A percentile compares a stretch with the other conserved stretches of the same genome.
These are phyloP conservation scores for Eimeria nieschulzi DNA, from an alignment of 169 alveolate genomes.

Conservation along the genomic window DNA sequence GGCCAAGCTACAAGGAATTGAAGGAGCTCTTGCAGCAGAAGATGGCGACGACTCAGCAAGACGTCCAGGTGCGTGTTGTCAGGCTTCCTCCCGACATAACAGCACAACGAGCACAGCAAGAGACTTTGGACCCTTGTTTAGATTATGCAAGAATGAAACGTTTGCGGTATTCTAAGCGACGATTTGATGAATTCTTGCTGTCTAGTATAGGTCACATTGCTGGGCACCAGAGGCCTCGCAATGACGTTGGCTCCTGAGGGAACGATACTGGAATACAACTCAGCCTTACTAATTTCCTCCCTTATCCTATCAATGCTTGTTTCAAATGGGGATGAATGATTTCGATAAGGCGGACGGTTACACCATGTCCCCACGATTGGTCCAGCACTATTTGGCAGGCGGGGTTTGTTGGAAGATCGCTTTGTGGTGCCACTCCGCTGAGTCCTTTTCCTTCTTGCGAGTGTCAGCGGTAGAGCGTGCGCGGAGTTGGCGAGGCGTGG, in stretches of 20 bases:
- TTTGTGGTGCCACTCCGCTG: not conserved
- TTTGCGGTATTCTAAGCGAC: not conserved
- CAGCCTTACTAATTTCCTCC: not conserved
- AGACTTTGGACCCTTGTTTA: not conserved
- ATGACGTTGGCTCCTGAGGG: not conserved
- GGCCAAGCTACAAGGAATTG: conserved; percentile 36
- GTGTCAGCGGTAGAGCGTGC: not conserved
- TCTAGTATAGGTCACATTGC: not conserved
- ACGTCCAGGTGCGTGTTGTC: conserved; percentile 35
- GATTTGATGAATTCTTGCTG: not conserved
- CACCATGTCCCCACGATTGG: not conserved
- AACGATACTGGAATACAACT: not conserved
- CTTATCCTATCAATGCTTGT: not conserved
- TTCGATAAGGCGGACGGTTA: not conserved
- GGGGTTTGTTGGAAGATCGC: not conserved
- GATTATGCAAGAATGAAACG: not conserved
- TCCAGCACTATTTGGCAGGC: not conserved
- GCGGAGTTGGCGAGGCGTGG: not conserved
- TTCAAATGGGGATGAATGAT: not conserved
- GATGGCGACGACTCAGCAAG: conserved; percentile 68
- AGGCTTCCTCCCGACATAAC: not conserved
- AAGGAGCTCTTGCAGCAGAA: conserved; percentile 22
- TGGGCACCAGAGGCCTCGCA: not conserved
- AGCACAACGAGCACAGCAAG: not conserved
- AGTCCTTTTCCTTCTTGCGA: not conserved